phyloP scores from a whole-genome alignment of 1,139 yeast species.

The Diutina rugosa region DNA sequence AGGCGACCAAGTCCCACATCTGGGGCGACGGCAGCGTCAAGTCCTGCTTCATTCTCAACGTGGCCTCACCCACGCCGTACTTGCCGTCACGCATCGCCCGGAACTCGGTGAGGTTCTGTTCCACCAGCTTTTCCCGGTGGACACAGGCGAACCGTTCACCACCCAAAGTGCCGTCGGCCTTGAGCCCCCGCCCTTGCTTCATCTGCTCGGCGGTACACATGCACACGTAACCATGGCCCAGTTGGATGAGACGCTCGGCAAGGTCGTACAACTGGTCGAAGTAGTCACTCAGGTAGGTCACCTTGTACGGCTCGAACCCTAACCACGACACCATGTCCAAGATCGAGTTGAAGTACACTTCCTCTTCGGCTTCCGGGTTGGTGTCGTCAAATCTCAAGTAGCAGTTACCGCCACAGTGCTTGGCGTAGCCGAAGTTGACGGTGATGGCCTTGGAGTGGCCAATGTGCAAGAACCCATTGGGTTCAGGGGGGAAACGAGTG shows the following conservation, averaged over 20 bases:
- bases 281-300: constrained; percentile 49
- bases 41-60: constrained; percentile 94
- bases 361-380: constrained; percentile 97
- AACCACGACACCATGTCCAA: constrained; percentile 81
- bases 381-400: constrained; percentile 94
- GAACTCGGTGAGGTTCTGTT: constrained; percentile 68
- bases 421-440: constrained; percentile 92
- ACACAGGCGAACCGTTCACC: constrained; percentile 79
- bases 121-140: constrained; percentile 58
- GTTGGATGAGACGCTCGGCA: constrained; percentile 37
- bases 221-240: constrained; percentile 78
- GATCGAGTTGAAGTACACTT: constrained; percentile 75
- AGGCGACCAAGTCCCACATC: constrained; percentile 99
- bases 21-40: constrained; percentile 88
- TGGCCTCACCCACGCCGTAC: constrained; percentile 84
- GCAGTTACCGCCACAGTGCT: constrained; percentile 72
- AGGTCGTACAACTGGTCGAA: constrained; percentile 8
- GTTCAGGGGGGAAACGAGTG: constrained; percentile 90
- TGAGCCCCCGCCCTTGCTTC: constrained; percentile 78
- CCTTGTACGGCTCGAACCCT: constrained; percentile 84
- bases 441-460: constrained; percentile 98
- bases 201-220: constrained; percentile 91
- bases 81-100: constrained; percentile 85
- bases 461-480: constrained; percentile 82
- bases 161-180: constrained; percentile 84